Percentiles rank a stretch among this genome's conserved stretches.
phyloP scores from a whole-genome alignment of 345 rosid genomes.

The Rhodamnia argentea region DNA sequence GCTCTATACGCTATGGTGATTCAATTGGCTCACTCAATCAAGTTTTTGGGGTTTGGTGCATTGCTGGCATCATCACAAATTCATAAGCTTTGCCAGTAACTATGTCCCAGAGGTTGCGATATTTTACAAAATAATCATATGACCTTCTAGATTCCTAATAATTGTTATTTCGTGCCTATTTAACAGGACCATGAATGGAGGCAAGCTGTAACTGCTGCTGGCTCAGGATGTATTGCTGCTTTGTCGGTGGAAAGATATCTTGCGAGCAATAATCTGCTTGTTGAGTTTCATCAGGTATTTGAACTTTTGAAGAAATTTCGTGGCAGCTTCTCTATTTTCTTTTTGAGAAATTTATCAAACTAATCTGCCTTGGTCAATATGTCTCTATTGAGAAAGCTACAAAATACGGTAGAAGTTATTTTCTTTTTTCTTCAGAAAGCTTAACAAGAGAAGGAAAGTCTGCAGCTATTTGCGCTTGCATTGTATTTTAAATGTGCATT shows the following conservation, averaged over 20 bases:
- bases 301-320: not conserved
- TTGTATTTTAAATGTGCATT: not conserved
- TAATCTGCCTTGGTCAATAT: not conserved
- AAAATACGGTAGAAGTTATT: not conserved
- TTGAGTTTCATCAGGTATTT: conserved; percentile 91
- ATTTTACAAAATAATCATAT: not conserved
- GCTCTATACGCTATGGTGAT: not conserved
- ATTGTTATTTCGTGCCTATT: not conserved
- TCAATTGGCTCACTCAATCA: not conserved
- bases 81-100: not conserved
- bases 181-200: conserved; percentile 92
- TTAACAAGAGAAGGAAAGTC: not conserved
- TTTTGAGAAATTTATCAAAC: not conserved
- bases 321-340: not conserved
- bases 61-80: not conserved
- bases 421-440: not conserved
- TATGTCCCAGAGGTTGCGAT: not conserved
- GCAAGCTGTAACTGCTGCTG: conserved; percentile 95
- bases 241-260: conserved; percentile 95
- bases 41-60: not conserved
- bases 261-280: conserved; percentile 66
- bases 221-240: conserved; percentile 97
- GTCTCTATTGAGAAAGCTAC: not conserved
- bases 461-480: not conserved
- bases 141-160: not conserved